A percentile compares a stretch with the other conserved stretches of the same genome.
Conservation (phyloP, 2,329 filamentous ascomycete species). For the Aspergillus fructus region DNA sequence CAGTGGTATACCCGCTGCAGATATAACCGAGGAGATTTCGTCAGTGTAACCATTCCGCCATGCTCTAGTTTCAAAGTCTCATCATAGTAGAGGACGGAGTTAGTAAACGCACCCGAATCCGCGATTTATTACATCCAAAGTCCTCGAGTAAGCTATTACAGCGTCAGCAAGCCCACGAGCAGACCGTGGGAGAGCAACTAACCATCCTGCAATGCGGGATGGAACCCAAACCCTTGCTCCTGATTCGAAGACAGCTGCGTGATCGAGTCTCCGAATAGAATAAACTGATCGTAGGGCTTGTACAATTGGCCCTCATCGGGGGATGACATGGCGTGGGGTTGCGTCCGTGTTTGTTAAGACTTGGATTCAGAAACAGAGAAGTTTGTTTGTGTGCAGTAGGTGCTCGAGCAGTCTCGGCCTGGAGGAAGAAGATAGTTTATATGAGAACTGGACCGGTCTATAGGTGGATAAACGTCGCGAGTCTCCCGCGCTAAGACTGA, state of each 20-base stretch:
- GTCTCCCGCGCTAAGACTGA: not conserved
- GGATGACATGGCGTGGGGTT: not conserved
- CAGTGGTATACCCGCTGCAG: conserved; percentile 73
- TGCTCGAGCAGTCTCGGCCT: too few relatives aligned
- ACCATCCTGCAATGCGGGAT: conserved; percentile 70
- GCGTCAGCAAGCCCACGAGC: conserved; percentile 11
- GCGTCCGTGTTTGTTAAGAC: too few relatives aligned
- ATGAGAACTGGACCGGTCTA: not conserved
- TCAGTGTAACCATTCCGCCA: not conserved
- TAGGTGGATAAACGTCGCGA: conserved; percentile 6
- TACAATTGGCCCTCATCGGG: conserved; percentile 14
- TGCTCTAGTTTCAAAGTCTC: not conserved
- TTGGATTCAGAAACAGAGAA: too few relatives aligned
- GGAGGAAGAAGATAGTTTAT: not conserved
- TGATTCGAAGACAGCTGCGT: conserved; percentile 67
- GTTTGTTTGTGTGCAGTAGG: too few relatives aligned
- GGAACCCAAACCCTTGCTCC: conserved; percentile 70
- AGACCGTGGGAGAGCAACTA: conserved; percentile 28
- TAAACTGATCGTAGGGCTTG: conserved; percentile 65
- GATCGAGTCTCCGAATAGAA: conserved; percentile 90
- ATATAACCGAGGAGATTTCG: not conserved
- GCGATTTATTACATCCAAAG: conserved; percentile 82
- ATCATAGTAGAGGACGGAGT: not conserved
- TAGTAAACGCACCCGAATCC: conserved; percentile 62
- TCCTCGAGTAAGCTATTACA: conserved; percentile 66